A percentile compares a stretch with the other conserved stretches of the same genome.
Evolutionary conservation across 2,329 filamentous ascomycete species (phyloP).

Genomic region (Pestalotiopsis sp.): DNA sequence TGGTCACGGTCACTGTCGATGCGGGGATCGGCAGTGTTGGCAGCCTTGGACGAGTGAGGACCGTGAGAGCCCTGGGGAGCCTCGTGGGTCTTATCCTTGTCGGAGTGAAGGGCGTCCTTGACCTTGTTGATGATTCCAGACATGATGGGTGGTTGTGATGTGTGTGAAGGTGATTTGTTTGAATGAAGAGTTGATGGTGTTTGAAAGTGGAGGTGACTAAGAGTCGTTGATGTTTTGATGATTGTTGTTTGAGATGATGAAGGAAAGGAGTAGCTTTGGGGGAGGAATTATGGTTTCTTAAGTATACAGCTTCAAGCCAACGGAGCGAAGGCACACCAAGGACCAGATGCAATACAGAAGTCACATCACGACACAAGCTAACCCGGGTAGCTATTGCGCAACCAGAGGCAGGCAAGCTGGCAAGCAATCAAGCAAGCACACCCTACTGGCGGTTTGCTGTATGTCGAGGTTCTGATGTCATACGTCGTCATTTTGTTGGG

Average conservation of each 20-base stretch:
- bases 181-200: background rate
- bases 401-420: background rate
- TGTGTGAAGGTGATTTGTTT: background rate
- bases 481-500: background rate
- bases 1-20: constrained; percentile 36
- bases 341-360: background rate
- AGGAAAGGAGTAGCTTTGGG: background rate
- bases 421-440: constrained; percentile 1
- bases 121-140: constrained; percentile 61
- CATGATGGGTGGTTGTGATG: constrained; percentile 44
- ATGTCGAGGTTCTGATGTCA: constrained; percentile 1
- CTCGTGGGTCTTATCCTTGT: constrained; percentile 44
- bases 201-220: background rate
- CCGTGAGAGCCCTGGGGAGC: constrained; percentile 34
- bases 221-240: background rate
- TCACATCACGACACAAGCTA: constrained; percentile 1
- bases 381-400: background rate
- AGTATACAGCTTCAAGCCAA: background rate
- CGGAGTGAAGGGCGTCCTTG: constrained; percentile 55
- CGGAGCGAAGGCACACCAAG: background rate
- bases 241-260: background rate
- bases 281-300: constrained; percentile 6
- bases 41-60: constrained; percentile 16
- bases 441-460: background rate
- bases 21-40: constrained; percentile 28